phyloP scores from a whole-genome alignment of 83 land plant species.

The Isoetes engelmannii region DNA sequence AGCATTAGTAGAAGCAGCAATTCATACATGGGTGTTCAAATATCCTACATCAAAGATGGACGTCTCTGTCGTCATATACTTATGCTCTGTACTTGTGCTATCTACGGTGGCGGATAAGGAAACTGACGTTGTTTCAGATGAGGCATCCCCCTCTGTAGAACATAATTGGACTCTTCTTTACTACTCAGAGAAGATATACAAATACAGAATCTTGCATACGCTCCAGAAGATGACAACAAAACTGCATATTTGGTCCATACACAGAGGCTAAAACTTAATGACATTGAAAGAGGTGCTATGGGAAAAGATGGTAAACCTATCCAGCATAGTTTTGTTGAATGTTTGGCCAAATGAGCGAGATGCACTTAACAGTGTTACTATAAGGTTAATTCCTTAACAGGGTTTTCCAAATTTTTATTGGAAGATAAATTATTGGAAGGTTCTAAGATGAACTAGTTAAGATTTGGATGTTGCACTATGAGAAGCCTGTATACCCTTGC shows the following conservation, averaged over 20 bases:
- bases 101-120: not conserved
- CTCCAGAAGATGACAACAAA: not conserved
- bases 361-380: constrained; percentile 22
- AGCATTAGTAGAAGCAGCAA: constrained; percentile 19
- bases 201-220: not conserved
- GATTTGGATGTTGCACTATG: no score
- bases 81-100: not conserved
- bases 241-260: not conserved
- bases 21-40: not conserved
- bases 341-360: constrained; percentile 20
- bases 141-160: not conserved
- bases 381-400: constrained; percentile 26
- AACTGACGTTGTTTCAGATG: not conserved
- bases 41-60: constrained; percentile 15
- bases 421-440: no score
- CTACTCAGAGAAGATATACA: not conserved
- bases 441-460: no score
- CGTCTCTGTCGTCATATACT: constrained; percentile 24
- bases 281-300: not conserved
- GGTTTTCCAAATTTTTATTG: no score
- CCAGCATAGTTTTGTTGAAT: constrained; percentile 36
- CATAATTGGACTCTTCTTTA: not conserved
- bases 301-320: not conserved
- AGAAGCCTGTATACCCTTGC: no score
- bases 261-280: no score